Percentiles rank a stretch among this genome's conserved stretches.
phyloP scores from a whole-genome alignment of 2,329 filamentous ascomycete species.

The Niveomyces coronatus region DNA sequence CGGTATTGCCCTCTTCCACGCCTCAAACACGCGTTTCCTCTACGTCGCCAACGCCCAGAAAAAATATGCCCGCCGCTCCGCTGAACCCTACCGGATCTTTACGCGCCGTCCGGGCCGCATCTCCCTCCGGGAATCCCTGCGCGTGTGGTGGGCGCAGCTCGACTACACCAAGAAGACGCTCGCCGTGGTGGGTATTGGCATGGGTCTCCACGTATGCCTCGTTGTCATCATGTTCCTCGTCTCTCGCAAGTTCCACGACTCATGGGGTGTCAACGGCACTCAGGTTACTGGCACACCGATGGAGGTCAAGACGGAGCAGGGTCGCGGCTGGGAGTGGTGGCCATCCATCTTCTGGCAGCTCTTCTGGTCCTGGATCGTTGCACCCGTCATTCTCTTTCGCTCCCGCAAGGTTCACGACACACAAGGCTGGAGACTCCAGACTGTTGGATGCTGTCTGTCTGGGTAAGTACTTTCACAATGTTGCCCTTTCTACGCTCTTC shows the following conservation, averaged over 20 bases:
- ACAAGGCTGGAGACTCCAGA: slow-evolving; percentile 56
- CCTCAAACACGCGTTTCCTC: slow-evolving; percentile 50
- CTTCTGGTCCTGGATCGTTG: slow-evolving; percentile 52
- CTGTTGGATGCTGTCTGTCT: slow-evolving; percentile 39
- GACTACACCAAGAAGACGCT: slow-evolving; percentile 40
- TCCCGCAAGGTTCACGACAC: slow-evolving; percentile 52
- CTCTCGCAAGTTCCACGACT: slow-evolving; percentile 54
- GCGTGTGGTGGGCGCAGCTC: slow-evolving; percentile 27
- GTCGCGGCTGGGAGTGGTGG: slow-evolving; percentile 58
- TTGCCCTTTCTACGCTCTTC: neutral
- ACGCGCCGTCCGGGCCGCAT: slow-evolving; percentile 14
- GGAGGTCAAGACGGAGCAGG: slow-evolving; percentile 35
- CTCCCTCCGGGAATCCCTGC: slow-evolving; percentile 18
- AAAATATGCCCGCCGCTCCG: slow-evolving; percentile 22
- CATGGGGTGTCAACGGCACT: slow-evolving; percentile 50
- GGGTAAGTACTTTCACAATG: slow-evolving; percentile 23
- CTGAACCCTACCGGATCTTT: slow-evolving; percentile 12
- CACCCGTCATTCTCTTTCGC: slow-evolving; percentile 51
- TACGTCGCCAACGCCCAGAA: slow-evolving; percentile 46
- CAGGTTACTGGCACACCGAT: slow-evolving; percentile 47
- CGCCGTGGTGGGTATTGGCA: slow-evolving; percentile 40
- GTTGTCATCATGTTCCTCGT: slow-evolving; percentile 51
- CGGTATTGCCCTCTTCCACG: slow-evolving; percentile 56
- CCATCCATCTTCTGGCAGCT: slow-evolving; percentile 55
- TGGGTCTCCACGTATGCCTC: slow-evolving; percentile 46